Evolutionary conservation across 805 yeast genomes (phyloP), one percentile per base, ranked within the genome.

Genomic region (Pichia cephalocereana): DNA sequence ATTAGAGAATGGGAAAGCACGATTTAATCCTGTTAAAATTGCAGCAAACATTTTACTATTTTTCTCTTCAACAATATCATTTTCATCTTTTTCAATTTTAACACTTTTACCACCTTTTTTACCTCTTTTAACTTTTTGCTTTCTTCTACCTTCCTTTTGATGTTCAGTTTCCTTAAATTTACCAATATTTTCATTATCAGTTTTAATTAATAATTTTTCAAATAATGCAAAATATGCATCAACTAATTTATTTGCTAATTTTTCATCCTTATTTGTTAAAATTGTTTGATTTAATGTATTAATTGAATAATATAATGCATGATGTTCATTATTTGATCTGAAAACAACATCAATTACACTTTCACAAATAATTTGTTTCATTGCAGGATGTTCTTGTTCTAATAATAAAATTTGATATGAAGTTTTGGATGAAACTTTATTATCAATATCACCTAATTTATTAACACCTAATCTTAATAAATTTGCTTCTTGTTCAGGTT

Each of bases 401-500:
- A 89, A 68, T 57, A 83, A 83, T 54, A 90, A 72, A 42, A 93
- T 69, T 54, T 83, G 81, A 64, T 79, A 87, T 6, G 97, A 89
- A 1, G 95, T 79, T 61, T 86, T 86, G 0, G 98, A 85, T 1
- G 95, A 79, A 6, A 93, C 96, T 62, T 88, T 88, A 53, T 86
- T 84, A 53, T 91, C 96, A 41, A 77, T 76, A 63, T 93, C 99
- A 68, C 99, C 99, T 37, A 93, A 72, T 64, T 93, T 93, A 65
- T 93, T 93, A 42, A 89, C 93, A 46, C 96, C 96, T 46, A 93
- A 72, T 57, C 89, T 77, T 58, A 93, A 72, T 55, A 93, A 70
- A 64, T 93, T 93, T 46, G 83, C 95, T 66, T 93, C 99, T 71
- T 93, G 99, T 69, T 93, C 99, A 5, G 99, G 98, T 65, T 90